A percentile compares a stretch with the other conserved stretches of the same genome.
Evolutionary conservation across 2,329 filamentous ascomycete species (phyloP).

Genomic region (Alternaria arbusti): DNA sequence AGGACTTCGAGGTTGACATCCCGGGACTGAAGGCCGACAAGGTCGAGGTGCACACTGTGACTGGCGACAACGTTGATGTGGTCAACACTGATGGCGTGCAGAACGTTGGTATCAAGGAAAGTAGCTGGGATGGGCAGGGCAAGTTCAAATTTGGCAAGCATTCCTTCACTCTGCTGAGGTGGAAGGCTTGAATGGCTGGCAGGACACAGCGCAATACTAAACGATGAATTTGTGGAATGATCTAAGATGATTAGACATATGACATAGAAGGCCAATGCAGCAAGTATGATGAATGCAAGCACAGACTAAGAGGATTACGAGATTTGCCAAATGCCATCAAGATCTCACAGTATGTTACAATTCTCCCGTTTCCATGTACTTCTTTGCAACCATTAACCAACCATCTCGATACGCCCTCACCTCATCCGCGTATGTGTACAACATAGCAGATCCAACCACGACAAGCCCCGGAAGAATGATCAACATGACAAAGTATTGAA

Average conservation of each 20-base stretch:
- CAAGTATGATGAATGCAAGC: neutral
- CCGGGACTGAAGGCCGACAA: constrained; percentile 57
- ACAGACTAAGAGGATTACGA: neutral
- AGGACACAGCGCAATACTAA: neutral
- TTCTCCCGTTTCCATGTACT: constrained; percentile 16
- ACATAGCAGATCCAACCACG: neutral
- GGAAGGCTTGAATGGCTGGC: constrained; percentile 48
- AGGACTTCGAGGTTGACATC: constrained; percentile 66
- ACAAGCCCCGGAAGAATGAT: constrained; percentile 20
- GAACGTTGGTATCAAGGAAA: constrained; percentile 66
- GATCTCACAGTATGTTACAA: neutral
- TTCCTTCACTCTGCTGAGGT: constrained; percentile 71
- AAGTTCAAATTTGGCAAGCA: constrained; percentile 71
- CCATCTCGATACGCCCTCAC: constrained; percentile 18
- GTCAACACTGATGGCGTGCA: constrained; percentile 69
- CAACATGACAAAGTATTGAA: constrained; percentile 27
- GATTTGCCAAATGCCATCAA: neutral
- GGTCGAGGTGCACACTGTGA: constrained; percentile 69
- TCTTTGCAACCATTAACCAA: constrained; percentile 14
- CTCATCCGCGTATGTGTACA: constrained; percentile 17
- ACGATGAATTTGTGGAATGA: neutral
- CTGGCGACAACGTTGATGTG: constrained; percentile 62
- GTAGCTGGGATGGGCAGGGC: constrained; percentile 68
- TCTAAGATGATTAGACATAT: neutral
- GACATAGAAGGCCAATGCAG: neutral